These are phyloP conservation scores for Solanum megistacrolobum DNA, from an alignment of 257 asterid genomes.

Conservation along the genomic window DNA sequence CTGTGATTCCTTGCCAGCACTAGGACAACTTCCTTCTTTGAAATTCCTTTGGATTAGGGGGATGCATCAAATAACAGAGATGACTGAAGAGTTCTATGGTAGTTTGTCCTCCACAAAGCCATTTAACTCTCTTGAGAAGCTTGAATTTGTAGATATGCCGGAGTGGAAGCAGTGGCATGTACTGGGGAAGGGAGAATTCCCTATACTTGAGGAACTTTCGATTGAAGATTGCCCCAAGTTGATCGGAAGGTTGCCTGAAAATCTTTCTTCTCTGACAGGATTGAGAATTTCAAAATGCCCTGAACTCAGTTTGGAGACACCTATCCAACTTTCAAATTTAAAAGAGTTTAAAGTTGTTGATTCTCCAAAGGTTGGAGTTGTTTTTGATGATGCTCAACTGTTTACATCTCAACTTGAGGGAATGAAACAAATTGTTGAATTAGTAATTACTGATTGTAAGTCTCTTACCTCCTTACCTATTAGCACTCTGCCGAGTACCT, in stretches of 20 bases:
- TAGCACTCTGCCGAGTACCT: background rate
- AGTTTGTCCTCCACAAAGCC: background rate
- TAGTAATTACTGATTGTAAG: background rate
- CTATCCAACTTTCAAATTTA: too few species aligned
- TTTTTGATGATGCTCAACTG: too few species aligned
- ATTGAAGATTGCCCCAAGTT: constrained; percentile 1
- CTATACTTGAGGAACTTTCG: too few species aligned
- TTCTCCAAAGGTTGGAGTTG: too few species aligned
- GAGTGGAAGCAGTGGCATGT: background rate
- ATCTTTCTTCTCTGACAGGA: background rate
- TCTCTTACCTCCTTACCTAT: background rate
- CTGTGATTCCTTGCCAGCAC: background rate
- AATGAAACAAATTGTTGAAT: background rate
- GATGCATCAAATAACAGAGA: background rate
- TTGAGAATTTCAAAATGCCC: background rate
- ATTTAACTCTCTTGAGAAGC: background rate
- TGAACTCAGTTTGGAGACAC: background rate
- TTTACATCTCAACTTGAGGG: too few species aligned
- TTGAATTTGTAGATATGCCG: background rate
- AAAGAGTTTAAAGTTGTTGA: too few species aligned
- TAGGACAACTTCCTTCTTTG: background rate
- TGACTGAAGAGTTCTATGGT: background rate
- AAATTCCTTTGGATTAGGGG: background rate
- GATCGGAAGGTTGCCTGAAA: background rate
- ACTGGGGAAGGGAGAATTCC: background rate